phyloP scores from a whole-genome alignment of 148 eudicot genomes.

The Cornus suecica region DNA sequence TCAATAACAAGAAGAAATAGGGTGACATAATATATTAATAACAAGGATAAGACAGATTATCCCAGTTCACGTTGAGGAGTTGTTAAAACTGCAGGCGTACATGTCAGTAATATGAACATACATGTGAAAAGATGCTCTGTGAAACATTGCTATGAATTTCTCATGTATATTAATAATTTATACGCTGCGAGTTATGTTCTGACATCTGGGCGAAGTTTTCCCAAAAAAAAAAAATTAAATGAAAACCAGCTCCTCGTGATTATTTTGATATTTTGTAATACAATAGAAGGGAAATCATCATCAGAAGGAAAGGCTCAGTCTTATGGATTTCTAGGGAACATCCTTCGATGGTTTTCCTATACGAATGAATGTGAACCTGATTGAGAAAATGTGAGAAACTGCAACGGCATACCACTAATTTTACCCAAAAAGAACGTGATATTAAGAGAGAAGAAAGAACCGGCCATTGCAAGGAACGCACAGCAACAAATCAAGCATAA shows the following conservation, averaged over 20 bases:
- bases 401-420: not conserved
- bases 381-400: conserved; percentile 8
- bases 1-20: not conserved
- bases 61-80: no score
- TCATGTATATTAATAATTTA: not conserved
- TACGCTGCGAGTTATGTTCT: not conserved
- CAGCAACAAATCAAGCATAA: conserved; percentile 43
- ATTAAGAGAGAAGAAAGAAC: not conserved
- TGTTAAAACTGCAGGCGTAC: no score
- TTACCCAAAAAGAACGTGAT: not conserved
- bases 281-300: no score
- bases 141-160: conserved; percentile 2
- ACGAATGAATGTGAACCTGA: not conserved
- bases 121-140: conserved; percentile 15
- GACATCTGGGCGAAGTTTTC: not conserved
- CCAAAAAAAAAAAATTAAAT: not conserved
- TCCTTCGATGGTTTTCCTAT: conserved; percentile 8
- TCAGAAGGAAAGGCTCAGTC: not conserved
- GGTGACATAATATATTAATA: not conserved
- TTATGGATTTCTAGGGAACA: conserved; percentile 17
- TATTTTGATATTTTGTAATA: no score
- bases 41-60: no score
- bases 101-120: not conserved
- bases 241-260: not conserved
- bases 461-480: not conserved